Evolutionary conservation across 2,329 filamentous ascomycete species (phyloP), one percentile per base, ranked within the genome.

Genomic region (Mycogone perniciosa): DNA sequence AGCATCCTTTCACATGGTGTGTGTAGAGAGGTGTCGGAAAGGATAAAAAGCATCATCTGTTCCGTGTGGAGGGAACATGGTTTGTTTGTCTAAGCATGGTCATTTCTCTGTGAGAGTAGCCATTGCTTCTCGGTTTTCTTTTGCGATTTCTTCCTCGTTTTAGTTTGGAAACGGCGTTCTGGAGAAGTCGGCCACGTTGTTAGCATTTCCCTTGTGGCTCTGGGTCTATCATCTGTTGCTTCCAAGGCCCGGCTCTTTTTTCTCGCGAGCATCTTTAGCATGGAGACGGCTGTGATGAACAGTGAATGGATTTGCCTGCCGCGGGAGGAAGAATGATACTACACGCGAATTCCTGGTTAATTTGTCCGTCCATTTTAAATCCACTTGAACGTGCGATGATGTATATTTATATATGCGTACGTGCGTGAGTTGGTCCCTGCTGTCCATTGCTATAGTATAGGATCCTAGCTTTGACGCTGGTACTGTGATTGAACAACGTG

Each of bases 81-180:
- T 33, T 34, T 37, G n/a, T 31, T 33, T 44, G 27, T 44, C 29
- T 20, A 38, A 7, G 33, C 33, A 35, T 35, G 33, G 39, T 42
- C 20, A 20, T 42, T 42, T 29, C 39, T 42, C 39, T 42, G 13
- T 29, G 39, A 26, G 26, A 42, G 26, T 42, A 6, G 26, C 39
- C 39, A 42, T 42, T 29, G 35, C 35, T 38, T 38, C 11, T 11
- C 20, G 35, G 35, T 38, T 38, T 6, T 38, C 20, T 20, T 20
- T 2, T 7, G 39, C 27, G 7, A 41, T 41, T 41, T 41, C 13
- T 20, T 26, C 48, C 35, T 43, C 39, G 43, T 20, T 34, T 35
- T 44, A 20, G 34, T 33, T 44, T 52, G 50, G 50, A 52, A 43
- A 52, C 34, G 50, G 44, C 44, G 45, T 52, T 52, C 34, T 37